A percentile compares a stretch with the other conserved stretches of the same genome.
Conservation (phyloP, 1,284 basidiomycete genomes). For the Leccinum colubrinum region DNA sequence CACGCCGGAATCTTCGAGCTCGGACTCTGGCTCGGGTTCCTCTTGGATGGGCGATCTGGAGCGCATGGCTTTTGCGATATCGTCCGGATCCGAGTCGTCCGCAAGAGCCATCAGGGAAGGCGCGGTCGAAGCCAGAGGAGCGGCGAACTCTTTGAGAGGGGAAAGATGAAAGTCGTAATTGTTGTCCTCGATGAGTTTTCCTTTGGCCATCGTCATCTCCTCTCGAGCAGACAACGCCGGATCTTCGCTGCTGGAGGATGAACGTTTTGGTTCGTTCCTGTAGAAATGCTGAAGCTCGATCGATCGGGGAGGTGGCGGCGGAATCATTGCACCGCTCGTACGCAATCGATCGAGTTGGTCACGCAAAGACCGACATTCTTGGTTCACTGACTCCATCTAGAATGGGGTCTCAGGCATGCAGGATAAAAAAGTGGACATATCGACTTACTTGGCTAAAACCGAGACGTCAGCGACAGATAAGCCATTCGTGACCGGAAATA, state of each 20-base stretch:
- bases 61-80: slow-evolving; percentile 27
- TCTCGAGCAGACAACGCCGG: slow-evolving; percentile 18
- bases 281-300: slow-evolving; percentile 33
- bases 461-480: slow-evolving; percentile 17
- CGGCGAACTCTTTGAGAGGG: slow-evolving; percentile 35
- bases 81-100: slow-evolving; percentile 35
- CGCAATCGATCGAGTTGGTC: slow-evolving; percentile 26
- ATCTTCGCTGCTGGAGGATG: slow-evolving; percentile 23
- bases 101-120: slow-evolving; percentile 33
- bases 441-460: slow-evolving; percentile 39
- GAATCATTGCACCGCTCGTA: slow-evolving; percentile 16
- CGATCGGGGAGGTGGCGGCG: slow-evolving; percentile 19
- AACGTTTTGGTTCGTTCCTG: slow-evolving; percentile 25
- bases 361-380: slow-evolving; percentile 33
- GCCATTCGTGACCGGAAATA: slow-evolving; percentile 4
- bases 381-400: slow-evolving; percentile 18
- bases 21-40: slow-evolving; percentile 27
- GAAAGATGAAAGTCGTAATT: slow-evolving; percentile 39
- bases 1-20: slow-evolving; percentile 21
- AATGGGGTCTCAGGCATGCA: slow-evolving; percentile 9
- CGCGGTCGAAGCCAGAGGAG: slow-evolving; percentile 32
- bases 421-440: neutral
- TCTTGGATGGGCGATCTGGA: slow-evolving; percentile 22
- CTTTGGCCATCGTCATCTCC: slow-evolving; percentile 17
- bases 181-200: slow-evolving; percentile 31